Conservation (phyloP, 2,329 filamentous ascomycete species). For the Colletotrichum somersetense region DNA sequence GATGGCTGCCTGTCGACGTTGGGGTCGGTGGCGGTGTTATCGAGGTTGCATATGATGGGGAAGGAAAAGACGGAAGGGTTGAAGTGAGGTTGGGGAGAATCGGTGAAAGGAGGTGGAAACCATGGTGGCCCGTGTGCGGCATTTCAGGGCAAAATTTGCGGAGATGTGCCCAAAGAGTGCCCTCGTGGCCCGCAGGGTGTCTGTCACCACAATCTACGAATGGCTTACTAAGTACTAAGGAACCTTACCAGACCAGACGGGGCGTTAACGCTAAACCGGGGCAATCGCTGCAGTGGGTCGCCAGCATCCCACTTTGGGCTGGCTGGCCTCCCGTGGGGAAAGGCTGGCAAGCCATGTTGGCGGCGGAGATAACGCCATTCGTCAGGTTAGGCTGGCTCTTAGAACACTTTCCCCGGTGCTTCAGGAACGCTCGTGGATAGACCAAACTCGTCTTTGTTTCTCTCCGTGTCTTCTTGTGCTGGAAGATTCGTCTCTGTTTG, state of each 20-base stretch:
- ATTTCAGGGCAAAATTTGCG: slow-evolving; percentile 32
- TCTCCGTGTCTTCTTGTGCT: background rate
- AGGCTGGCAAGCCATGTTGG: background rate
- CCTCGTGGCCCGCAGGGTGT: slow-evolving; percentile 11
- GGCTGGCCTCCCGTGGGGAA: slow-evolving; percentile 21
- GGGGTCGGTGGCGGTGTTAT: background rate
- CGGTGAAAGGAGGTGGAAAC: slow-evolving; percentile 30
- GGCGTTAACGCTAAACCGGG: slow-evolving; percentile 19
- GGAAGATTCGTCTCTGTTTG: background rate
- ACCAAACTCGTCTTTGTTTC: background rate
- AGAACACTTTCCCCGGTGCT: background rate
- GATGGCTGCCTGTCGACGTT: background rate
- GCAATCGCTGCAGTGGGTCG: slow-evolving; percentile 20
- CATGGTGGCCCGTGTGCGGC: slow-evolving; percentile 36
- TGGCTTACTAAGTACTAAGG: background rate
- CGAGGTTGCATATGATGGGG: background rate
- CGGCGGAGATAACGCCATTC: slow-evolving; percentile 37
- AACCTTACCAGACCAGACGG: background rate
- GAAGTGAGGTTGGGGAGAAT: slow-evolving; percentile 31
- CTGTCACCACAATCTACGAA: background rate
- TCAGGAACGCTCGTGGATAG: background rate
- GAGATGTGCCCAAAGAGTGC: slow-evolving; percentile 17
- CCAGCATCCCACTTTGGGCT: slow-evolving; percentile 14
- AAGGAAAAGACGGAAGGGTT: background rate
- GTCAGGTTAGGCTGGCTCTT: background rate